Evolutionary conservation across 2,329 filamentous ascomycete genomes (phyloP).

Genomic region (Penicillium sp.): DNA sequence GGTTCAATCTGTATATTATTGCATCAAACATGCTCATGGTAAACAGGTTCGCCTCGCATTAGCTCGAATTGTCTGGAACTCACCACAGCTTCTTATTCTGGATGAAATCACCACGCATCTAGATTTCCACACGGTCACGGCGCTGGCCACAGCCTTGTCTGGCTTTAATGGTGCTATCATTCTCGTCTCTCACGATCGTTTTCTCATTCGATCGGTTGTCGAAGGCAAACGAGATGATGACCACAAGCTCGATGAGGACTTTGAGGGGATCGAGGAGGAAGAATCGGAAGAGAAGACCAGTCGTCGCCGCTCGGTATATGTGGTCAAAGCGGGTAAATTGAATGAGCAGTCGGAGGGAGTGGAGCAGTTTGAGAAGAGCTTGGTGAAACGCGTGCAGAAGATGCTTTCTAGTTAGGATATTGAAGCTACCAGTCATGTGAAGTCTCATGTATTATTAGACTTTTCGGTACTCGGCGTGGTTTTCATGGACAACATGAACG

Average conservation of each 20-base stretch:
- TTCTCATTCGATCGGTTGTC: slow-evolving; percentile 68
- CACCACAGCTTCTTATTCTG: slow-evolving; percentile 67
- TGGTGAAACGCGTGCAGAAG: slow-evolving; percentile 55
- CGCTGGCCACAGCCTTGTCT: slow-evolving; percentile 60
- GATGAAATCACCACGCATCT: slow-evolving; percentile 83
- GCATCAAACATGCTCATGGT: neutral
- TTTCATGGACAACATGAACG: too few relatives aligned
- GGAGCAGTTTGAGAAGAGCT: slow-evolving; percentile 57
- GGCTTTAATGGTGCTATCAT: slow-evolving; percentile 69
- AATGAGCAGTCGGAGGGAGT: slow-evolving; percentile 55
- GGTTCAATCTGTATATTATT: slow-evolving; percentile 32
- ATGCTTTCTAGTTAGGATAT: slow-evolving; percentile 29
- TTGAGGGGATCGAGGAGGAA: slow-evolving; percentile 43
- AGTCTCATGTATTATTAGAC: too few relatives aligned
- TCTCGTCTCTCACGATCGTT: slow-evolving; percentile 75
- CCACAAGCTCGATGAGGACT: slow-evolving; percentile 38
- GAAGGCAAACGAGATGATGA: slow-evolving; percentile 52
- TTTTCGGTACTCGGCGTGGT: too few relatives aligned
- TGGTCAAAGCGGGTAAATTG: slow-evolving; percentile 55
- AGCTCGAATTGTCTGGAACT: slow-evolving; percentile 60
- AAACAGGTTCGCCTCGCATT: slow-evolving; percentile 54
- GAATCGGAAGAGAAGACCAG: slow-evolving; percentile 38
- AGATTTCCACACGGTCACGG: slow-evolving; percentile 73
- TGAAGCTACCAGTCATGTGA: too few relatives aligned
- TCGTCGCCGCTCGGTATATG: slow-evolving; percentile 54